Percentiles rank a stretch among this genome's conserved stretches.
Conservation (phyloP, 495 filamentous ascomycete genomes). For the Aspergillus conjunctus region DNA sequence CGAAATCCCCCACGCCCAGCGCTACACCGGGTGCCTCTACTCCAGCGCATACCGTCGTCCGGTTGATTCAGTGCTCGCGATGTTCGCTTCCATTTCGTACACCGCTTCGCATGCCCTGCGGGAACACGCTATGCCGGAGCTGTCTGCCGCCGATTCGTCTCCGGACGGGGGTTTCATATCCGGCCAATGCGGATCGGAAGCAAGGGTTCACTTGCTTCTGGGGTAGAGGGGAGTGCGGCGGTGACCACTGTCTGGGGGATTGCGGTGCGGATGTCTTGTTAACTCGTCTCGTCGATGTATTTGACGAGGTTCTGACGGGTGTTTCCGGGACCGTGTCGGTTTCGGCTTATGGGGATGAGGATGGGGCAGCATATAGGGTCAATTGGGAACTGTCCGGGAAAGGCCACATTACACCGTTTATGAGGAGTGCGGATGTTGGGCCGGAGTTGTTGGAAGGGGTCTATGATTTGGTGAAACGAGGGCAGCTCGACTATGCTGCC, state of each 20-base stretch:
- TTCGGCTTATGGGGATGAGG: slow-evolving; percentile 14
- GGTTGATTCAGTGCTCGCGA: slow-evolving; percentile 70
- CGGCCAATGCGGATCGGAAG: slow-evolving; percentile 60
- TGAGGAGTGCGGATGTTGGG: slow-evolving; percentile 23
- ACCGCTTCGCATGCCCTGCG: slow-evolving; percentile 82
- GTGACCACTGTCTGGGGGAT: slow-evolving; percentile 74
- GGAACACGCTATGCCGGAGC: slow-evolving; percentile 70
- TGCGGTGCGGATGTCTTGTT: slow-evolving; percentile 77
- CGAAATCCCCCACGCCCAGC: background rate
- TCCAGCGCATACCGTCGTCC: slow-evolving; percentile 55
- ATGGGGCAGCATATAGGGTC: slow-evolving; percentile 36
- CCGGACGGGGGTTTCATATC: slow-evolving; percentile 74
- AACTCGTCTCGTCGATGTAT: slow-evolving; percentile 62
- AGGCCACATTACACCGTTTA: slow-evolving; percentile 33
- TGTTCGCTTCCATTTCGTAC: slow-evolving; percentile 69
- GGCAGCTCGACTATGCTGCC: slow-evolving; percentile 36
- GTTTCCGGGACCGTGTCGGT: slow-evolving; percentile 20
- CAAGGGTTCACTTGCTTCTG: slow-evolving; percentile 75
- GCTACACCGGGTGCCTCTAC: background rate
- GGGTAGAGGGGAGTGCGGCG: slow-evolving; percentile 52
- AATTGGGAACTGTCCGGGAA: slow-evolving; percentile 47
- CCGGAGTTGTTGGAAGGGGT: slow-evolving; percentile 31
- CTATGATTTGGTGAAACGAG: slow-evolving; percentile 35
- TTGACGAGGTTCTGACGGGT: slow-evolving; percentile 42
- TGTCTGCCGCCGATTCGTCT: slow-evolving; percentile 69